These are phyloP conservation scores for Amanita exitialis DNA, from an alignment of 768 basidiomycete genomes.

Conservation along the genomic window DNA sequence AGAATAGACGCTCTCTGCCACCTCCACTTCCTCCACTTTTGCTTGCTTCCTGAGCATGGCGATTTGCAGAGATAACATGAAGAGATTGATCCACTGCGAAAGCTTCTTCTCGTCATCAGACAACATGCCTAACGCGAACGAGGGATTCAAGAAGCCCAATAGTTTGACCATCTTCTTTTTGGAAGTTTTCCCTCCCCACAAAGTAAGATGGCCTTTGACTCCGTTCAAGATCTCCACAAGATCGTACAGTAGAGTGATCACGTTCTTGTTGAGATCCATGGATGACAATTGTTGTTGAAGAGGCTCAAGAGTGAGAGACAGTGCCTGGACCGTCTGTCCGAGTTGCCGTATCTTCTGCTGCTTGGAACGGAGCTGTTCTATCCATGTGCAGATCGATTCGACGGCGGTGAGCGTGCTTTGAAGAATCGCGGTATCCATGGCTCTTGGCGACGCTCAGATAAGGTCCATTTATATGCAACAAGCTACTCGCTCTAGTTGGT, in stretches of 20 bases:
- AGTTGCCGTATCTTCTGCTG: slow-evolving; percentile 1
- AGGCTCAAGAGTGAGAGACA: not conserved
- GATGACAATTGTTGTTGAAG: not conserved
- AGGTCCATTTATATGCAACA: too few relatives aligned
- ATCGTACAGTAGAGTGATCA: slow-evolving; percentile 5
- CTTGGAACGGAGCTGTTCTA: not conserved
- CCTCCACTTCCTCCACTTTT: not conserved
- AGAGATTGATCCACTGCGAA: slow-evolving; percentile 14
- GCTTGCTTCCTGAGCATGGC: not conserved
- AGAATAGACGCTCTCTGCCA: not conserved
- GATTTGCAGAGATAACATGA: slow-evolving; percentile 9
- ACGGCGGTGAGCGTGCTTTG: not conserved
- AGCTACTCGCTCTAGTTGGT: too few relatives aligned
- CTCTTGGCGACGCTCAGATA: too few relatives aligned
- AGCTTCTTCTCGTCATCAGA: slow-evolving; percentile 15
- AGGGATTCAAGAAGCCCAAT: slow-evolving; percentile 14
- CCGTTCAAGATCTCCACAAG: slow-evolving; percentile 13
- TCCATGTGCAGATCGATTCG: not conserved
- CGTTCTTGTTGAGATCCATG: not conserved
- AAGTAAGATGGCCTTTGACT: slow-evolving; percentile 12
- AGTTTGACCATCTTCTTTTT: slow-evolving; percentile 6
- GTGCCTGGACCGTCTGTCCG: not conserved
- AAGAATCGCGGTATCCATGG: not conserved
- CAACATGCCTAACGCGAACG: slow-evolving; percentile 11
- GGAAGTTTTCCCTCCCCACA: slow-evolving; percentile 10